phyloP scores from a whole-genome alignment of 495 filamentous ascomycete genomes.

The Aspergillus nidulans region DNA sequence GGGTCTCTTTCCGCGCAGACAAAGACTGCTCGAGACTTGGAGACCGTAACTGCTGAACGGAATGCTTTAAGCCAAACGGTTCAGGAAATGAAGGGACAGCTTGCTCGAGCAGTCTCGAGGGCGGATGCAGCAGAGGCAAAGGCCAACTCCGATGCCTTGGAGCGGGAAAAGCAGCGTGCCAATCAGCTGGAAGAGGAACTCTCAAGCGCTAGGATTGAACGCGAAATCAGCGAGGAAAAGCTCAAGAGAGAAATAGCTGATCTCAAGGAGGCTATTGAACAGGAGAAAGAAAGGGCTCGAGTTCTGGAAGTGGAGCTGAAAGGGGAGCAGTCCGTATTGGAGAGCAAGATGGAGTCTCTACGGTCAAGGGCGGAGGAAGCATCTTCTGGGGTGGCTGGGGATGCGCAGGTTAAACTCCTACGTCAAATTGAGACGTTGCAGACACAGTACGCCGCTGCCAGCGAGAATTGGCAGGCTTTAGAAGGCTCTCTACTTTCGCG shows the following conservation, averaged over 20 bases:
- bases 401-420: slow-evolving; percentile 84
- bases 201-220: slow-evolving; percentile 68
- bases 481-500: slow-evolving; percentile 76
- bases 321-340: slow-evolving; percentile 72
- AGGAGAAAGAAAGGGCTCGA: slow-evolving; percentile 67
- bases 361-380: slow-evolving; percentile 84
- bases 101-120: slow-evolving; percentile 63
- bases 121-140: slow-evolving; percentile 65
- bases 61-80: slow-evolving; percentile 63
- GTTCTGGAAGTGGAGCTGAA: slow-evolving; percentile 75
- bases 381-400: slow-evolving; percentile 72
- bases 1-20: slow-evolving; percentile 62
- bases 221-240: slow-evolving; percentile 65
- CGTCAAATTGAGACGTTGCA: slow-evolving; percentile 94
- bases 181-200: slow-evolving; percentile 70
- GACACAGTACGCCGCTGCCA: slow-evolving; percentile 89
- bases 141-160: slow-evolving; percentile 62
- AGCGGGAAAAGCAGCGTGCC: slow-evolving; percentile 61
- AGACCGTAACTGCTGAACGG: slow-evolving; percentile 58
- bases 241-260: slow-evolving; percentile 64
- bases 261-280: slow-evolving; percentile 64
- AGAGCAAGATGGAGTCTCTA: slow-evolving; percentile 86
- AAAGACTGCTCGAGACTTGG: slow-evolving; percentile 67
- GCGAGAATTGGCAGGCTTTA: slow-evolving; percentile 96
- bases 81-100: slow-evolving; percentile 62